phyloP scores from a whole-genome alignment of 2,329 filamentous ascomycete genomes.

The Phyllosticta citriasiana region DNA sequence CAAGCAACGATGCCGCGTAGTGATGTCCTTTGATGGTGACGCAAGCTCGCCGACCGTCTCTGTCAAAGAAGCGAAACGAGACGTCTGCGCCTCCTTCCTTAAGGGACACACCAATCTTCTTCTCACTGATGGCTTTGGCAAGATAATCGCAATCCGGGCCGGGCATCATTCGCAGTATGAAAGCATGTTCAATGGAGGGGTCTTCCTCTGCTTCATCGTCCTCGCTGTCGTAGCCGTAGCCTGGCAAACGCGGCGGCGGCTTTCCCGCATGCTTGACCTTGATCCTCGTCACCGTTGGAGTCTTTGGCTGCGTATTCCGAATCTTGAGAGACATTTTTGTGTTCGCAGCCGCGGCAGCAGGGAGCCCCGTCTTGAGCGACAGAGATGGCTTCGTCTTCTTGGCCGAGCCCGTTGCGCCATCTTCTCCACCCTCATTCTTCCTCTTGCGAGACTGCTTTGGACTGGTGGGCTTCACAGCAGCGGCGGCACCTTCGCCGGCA shows the following conservation, averaged over 20 bases:
- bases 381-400: conserved; percentile 16
- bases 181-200: conserved; percentile 79
- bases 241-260: conserved; percentile 57
- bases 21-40: conserved; percentile 58
- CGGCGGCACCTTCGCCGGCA: conserved; percentile 16
- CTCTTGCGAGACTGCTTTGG: conserved; percentile 27
- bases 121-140: conserved; percentile 62
- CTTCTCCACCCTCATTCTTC: conserved; percentile 26
- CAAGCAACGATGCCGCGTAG: conserved; percentile 71
- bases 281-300: conserved; percentile 7
- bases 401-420: conserved; percentile 17
- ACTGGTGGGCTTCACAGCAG: conserved; percentile 18
- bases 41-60: conserved; percentile 62
- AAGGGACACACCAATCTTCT: conserved; percentile 59
- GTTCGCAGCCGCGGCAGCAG: neutral
- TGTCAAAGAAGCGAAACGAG: conserved; percentile 66
- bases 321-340: conserved; percentile 38
- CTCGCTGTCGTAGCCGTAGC: conserved; percentile 94
- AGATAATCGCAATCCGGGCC: conserved; percentile 81
- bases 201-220: conserved; percentile 83
- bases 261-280: conserved; percentile 44
- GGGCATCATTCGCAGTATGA: conserved; percentile 79
- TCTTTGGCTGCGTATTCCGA: conserved; percentile 35
- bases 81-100: conserved; percentile 65
- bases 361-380: conserved; percentile 1